phyloP scores from a whole-genome alignment of 2,329 filamentous ascomycete genomes.

The Grosmannia penicillata region DNA sequence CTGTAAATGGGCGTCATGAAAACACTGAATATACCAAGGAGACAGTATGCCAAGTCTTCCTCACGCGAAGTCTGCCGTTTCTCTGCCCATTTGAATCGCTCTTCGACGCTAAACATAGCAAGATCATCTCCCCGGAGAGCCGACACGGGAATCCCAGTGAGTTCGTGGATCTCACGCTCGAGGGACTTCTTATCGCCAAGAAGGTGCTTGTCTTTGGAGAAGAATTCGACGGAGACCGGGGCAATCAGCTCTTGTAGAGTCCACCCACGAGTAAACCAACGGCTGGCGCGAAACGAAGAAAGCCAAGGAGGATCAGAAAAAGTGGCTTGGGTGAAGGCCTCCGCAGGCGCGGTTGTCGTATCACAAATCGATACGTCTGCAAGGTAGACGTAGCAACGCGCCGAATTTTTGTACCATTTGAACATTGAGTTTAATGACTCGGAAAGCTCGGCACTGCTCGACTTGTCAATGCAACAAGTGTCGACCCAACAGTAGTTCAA shows the following conservation, averaged over 20 bases:
- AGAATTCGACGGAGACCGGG: slow-evolving; percentile 2
- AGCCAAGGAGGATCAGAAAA: neutral
- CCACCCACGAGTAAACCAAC: slow-evolving; percentile 8
- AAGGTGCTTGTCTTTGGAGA: neutral
- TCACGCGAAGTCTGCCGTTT: slow-evolving; percentile 4
- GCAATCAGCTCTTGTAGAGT: slow-evolving; percentile 8
- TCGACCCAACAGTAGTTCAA: slow-evolving; percentile 3
- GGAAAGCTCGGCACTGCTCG: slow-evolving; percentile 2
- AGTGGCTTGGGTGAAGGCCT: neutral
- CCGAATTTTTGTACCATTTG: slow-evolving; percentile 1
- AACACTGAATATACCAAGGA: slow-evolving; percentile 13
- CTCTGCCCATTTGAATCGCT: slow-evolving; percentile 1
- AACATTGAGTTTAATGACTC: slow-evolving; percentile 7
- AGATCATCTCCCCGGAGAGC: neutral
- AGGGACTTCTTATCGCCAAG: slow-evolving; percentile 1
- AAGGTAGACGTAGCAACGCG: slow-evolving; percentile 4
- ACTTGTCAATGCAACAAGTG: slow-evolving; percentile 8
- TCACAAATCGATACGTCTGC: slow-evolving; percentile 3
- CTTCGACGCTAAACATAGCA: neutral
- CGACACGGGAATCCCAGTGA: neutral
- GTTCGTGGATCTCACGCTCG: neutral
- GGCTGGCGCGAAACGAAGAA: neutral
- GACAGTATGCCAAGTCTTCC: slow-evolving; percentile 13
- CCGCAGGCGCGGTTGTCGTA: too few relatives aligned
- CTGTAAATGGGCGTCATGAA: slow-evolving; percentile 15